A percentile compares a stretch with the other conserved stretches of the same genome.
Evolutionary conservation across 1,139 yeast species (phyloP).

Genomic region (Candida sp.): DNA sequence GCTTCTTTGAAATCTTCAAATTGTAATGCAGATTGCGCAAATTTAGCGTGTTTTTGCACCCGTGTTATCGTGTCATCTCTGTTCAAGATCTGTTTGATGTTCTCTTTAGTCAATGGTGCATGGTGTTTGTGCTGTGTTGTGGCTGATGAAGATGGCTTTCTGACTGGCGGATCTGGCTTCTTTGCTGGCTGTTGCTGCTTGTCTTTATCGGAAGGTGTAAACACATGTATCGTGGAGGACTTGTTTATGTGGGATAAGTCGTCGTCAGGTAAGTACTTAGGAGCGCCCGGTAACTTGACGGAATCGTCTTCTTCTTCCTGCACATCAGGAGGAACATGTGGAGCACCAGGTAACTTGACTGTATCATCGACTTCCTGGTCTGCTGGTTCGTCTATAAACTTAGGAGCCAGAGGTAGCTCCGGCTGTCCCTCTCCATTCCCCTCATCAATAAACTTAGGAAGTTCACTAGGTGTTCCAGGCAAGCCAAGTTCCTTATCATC

Average conservation of each 20-base stretch:
- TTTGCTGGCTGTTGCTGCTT: background rate
- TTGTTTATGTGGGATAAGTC: constrained; percentile 43
- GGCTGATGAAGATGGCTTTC: constrained; percentile 4
- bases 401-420: constrained; percentile 15
- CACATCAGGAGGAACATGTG: constrained; percentile 36
- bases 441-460: constrained; percentile 20
- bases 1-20: constrained; percentile 91
- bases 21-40: constrained; percentile 92
- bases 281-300: constrained; percentile 46
- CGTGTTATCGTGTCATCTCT: constrained; percentile 64
- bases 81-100: constrained; percentile 55
- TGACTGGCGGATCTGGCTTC: constrained; percentile 4
- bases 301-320: constrained; percentile 20
- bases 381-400: constrained; percentile 12
- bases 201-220: constrained; percentile 25
- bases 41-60: constrained; percentile 88
- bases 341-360: constrained; percentile 32
- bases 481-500: constrained; percentile 8
- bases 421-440: constrained; percentile 7
- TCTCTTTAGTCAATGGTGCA: constrained; percentile 40
- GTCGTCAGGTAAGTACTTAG: constrained; percentile 46
- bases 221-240: constrained; percentile 41
- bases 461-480: constrained; percentile 17
- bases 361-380: background rate
- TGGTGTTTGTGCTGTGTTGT: constrained; percentile 11